Evolutionary conservation across 1,284 basidiomycete species (phyloP).

Genomic region (Rhodotorula sp.): DNA sequence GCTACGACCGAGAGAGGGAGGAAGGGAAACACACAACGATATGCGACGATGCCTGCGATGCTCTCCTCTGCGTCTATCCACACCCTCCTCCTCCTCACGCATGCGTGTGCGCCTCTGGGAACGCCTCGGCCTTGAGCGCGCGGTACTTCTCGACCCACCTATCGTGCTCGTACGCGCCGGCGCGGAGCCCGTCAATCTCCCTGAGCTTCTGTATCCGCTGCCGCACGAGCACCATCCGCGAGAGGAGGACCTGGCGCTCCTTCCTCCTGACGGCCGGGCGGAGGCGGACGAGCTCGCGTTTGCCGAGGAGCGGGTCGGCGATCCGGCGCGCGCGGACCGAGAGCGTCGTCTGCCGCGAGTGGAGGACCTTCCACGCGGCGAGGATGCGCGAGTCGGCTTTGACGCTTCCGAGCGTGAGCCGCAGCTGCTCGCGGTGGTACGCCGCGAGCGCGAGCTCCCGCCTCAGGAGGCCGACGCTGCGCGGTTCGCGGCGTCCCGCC

Average conservation of each 20-base stretch:
- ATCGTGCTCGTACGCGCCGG: conserved; percentile 25
- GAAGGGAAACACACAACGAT: neutral
- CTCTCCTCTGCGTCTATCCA: neutral
- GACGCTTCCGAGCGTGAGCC: conserved; percentile 22
- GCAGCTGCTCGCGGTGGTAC: conserved; percentile 28
- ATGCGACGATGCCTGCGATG: too few relatives aligned
- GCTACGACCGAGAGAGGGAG: neutral
- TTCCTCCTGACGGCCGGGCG: conserved; percentile 10
- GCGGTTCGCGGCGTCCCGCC: neutral
- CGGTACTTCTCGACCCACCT: neutral
- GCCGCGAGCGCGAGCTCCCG: conserved; percentile 20
- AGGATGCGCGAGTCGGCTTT: conserved; percentile 32
- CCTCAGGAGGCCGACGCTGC: conserved; percentile 12
- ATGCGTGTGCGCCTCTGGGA: neutral
- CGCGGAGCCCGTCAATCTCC: conserved; percentile 21
- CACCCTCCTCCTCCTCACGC: neutral
- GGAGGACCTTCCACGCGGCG: conserved; percentile 5
- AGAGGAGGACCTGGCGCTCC: conserved; percentile 17
- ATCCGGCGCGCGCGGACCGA: neutral
- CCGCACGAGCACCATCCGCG: conserved; percentile 1
- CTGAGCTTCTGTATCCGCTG: conserved; percentile 25
- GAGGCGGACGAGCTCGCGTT: neutral
- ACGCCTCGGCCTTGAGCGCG: neutral
- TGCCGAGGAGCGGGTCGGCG: neutral
- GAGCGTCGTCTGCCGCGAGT: conserved; percentile 15